Conservation (phyloP, 768 basidiomycete species). For the Podaxis pistillaris region DNA sequence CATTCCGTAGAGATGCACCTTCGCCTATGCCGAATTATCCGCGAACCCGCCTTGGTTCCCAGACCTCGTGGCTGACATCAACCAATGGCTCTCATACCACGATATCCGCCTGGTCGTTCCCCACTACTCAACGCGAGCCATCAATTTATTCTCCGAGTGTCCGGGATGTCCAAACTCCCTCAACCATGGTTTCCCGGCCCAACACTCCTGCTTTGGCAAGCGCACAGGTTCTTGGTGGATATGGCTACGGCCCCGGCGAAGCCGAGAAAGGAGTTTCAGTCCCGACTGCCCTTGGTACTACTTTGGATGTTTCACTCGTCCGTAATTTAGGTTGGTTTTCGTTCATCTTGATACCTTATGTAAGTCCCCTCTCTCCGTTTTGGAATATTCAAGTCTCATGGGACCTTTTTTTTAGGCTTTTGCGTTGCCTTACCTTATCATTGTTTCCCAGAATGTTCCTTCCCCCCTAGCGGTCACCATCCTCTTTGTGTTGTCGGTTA, state of each 20-base stretch:
- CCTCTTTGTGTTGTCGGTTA: slow-evolving; percentile 61
- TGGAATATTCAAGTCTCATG: background rate
- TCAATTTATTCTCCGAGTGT: slow-evolving; percentile 34
- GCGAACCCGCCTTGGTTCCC: slow-evolving; percentile 56
- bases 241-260: slow-evolving; percentile 52
- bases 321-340: slow-evolving; percentile 64
- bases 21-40: slow-evolving; percentile 34
- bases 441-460: slow-evolving; percentile 34
- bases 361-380: slow-evolving; percentile 31
- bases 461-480: slow-evolving; percentile 42
- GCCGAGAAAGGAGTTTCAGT: slow-evolving; percentile 54
- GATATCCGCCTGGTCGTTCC: slow-evolving; percentile 68
- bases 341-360: slow-evolving; percentile 68
- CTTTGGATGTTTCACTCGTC: slow-evolving; percentile 53
- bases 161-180: slow-evolving; percentile 41
- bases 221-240: slow-evolving; percentile 66
- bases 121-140: slow-evolving; percentile 41
- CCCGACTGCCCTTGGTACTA: slow-evolving; percentile 39
- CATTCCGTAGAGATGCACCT: slow-evolving; percentile 58
- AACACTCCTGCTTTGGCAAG: slow-evolving; percentile 52
- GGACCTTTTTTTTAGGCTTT: slow-evolving; percentile 42
- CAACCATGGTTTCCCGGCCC: slow-evolving; percentile 42
- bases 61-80: slow-evolving; percentile 74
- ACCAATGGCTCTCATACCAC: slow-evolving; percentile 56
- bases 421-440: slow-evolving; percentile 61